phyloP scores from a whole-genome alignment of 1,284 basidiomycete species.

The Ustilago esculenta region DNA sequence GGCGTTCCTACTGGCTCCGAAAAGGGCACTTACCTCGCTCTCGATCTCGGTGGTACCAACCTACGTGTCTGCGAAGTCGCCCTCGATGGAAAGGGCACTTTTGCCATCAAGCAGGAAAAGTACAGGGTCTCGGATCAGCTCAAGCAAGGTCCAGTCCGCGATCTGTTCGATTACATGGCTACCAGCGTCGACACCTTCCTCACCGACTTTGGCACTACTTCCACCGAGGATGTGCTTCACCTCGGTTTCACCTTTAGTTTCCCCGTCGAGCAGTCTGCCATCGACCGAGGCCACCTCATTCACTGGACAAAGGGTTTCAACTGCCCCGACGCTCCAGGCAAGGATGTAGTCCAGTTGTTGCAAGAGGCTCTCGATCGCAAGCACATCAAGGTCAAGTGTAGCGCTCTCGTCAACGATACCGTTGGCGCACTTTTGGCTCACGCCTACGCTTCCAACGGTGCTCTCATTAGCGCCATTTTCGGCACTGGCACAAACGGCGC shows the following conservation, averaged over 20 bases:
- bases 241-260: conserved; percentile 80
- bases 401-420: conserved; percentile 93
- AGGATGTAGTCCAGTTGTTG: conserved; percentile 89
- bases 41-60: conserved; percentile 64
- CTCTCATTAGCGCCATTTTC: conserved; percentile 84
- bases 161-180: conserved; percentile 81
- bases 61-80: conserved; percentile 88
- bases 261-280: conserved; percentile 93
- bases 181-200: conserved; percentile 94
- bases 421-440: conserved; percentile 92
- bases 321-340: conserved; percentile 76
- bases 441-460: conserved; percentile 88
- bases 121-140: conserved; percentile 62
- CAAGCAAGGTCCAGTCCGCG: conserved; percentile 54
- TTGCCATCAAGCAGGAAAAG: conserved; percentile 75
- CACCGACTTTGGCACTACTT: conserved; percentile 73
- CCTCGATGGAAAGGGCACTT: conserved; percentile 86
- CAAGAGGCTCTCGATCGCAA: conserved; percentile 94
- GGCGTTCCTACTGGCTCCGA: conserved; percentile 60
- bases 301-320: conserved; percentile 68
- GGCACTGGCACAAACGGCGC: conserved; percentile 98
- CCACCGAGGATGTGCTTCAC: conserved; percentile 57
- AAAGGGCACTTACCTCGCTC: conserved; percentile 61
- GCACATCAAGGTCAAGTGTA: conserved; percentile 90
- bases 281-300: conserved; percentile 82